Evolutionary conservation across 768 basidiomycete genomes (phyloP), one percentile per base, ranked within the genome.

Genomic region (Psilocybe sp.): DNA sequence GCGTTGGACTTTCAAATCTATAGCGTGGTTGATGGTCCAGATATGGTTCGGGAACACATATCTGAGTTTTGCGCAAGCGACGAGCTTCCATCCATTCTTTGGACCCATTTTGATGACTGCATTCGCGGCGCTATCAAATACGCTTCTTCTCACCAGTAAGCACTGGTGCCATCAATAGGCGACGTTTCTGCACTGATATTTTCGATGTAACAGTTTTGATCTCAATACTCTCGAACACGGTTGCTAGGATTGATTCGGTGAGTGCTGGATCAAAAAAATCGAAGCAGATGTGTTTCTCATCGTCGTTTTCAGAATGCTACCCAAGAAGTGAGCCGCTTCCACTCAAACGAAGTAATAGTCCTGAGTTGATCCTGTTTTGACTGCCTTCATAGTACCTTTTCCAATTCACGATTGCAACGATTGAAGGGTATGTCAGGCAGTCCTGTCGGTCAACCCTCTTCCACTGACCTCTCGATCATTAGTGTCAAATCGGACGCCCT

Each of bases 401-500:
- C 70, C 93, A 96, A 67, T 85, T 81, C 57, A 80, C 90, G 6
- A 87, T 97, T 49, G 74, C 81, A 33, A 96, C 93, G 0, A 87
- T 96, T 44, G 89, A 95, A 77, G 90, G 91, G 89, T 88, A 58
- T 48, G 73, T 54, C 5, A 19, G 31, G 15, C 32, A 33, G 23
- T 45, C 37, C 14, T 12, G 5, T 19, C 3, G 15, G 15, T 42
- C 32, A 40, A 9, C 42, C 34, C 18, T 35, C 28, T 34, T 28
- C 20, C 51, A 16, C 31, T 48, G 23, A 28, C 4, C 34, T n/a
- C 14, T 14, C 34, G 23, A 7, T 12, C 23, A 36, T 10, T 54
- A 90, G 92, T 18, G 88, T 93, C 61, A 93, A 93, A 63, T 85
- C 87, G 2, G 92, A 95, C 63, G 89, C 89, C 1, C 73, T 97